Base-by-base conservation (phyloP, 2,329 filamentous ascomycete genomes). In the Fusarium xyrophilum region DNA sequence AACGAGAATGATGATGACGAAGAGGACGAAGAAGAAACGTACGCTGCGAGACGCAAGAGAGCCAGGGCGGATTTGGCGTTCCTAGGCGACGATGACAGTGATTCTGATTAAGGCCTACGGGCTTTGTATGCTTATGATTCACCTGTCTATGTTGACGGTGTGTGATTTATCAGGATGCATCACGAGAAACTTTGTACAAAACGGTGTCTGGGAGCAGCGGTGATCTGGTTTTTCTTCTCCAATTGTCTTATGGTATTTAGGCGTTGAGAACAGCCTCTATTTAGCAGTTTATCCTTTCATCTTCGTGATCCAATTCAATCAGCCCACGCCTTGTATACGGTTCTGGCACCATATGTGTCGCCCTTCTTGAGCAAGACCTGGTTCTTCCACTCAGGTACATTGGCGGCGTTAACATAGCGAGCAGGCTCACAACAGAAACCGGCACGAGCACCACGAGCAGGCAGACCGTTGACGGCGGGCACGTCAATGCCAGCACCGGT, bases 391-490 rank as follows among this genome's bases (percentile, higher is more conserved):
- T 90, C 89, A 0, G 90, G 87, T 50, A 91, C 88, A 73, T 97
- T 97, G 75, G 89, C 83, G 1, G 94, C 94, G 79, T 98, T 96
- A 58, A 97, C 91, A 78, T 91, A 98, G 25, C 96, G 88, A 74
- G 92, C 92, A 0, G 95, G 94, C 83, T 99, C 96, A 43, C 97
- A 90, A 78, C 93, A 97, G 82, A 98, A 96, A 0, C 91, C 95
- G 44, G 89, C 88, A 50, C 93, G 86, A 7, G 87, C 76, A 0
- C 85, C 87, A 50, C 92, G 86, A 2, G 90, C 89, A 1, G 90
- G 87, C 30, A 86, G 79, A 5, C 84, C 84, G n/a, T 83, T 84
- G 6, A 88, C 83, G 32, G 82, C 90, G 0, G 92, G 90, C 15
- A 97, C 90, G 73, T 96, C 82, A 69, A 96, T 93, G 75, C 89